Conservation (phyloP, 805 yeast species). For the Ogataea allantospora region DNA sequence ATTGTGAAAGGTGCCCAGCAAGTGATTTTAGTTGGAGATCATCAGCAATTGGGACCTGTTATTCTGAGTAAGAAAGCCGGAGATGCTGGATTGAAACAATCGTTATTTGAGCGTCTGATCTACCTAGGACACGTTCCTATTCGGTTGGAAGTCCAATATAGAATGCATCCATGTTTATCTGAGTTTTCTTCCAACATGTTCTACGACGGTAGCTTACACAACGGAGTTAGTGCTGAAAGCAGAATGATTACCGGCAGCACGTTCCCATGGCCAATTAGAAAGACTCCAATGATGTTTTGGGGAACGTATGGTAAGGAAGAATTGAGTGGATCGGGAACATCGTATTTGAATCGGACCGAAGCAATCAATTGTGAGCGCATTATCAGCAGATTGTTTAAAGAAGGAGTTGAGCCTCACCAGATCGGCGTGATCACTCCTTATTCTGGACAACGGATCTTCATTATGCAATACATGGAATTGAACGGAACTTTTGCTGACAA, state of each 20-base stretch:
- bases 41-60: slow-evolving; percentile 93
- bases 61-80: slow-evolving; percentile 77
- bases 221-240: slow-evolving; percentile 80
- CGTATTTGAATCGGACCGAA: slow-evolving; percentile 81
- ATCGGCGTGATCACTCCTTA: slow-evolving; percentile 94
- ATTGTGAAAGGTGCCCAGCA: slow-evolving; percentile 87
- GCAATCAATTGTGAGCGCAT: slow-evolving; percentile 85
- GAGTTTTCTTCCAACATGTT: slow-evolving; percentile 90
- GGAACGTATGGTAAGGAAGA: slow-evolving; percentile 87
- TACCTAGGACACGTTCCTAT: slow-evolving; percentile 81
- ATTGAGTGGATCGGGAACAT: slow-evolving; percentile 75
- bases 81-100: slow-evolving; percentile 82
- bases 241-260: slow-evolving; percentile 47
- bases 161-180: slow-evolving; percentile 88
- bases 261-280: slow-evolving; percentile 91
- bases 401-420: slow-evolving; percentile 75
- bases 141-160: slow-evolving; percentile 85
- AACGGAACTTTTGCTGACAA: slow-evolving; percentile 62
- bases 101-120: slow-evolving; percentile 83
- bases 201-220: slow-evolving; percentile 88
- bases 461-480: slow-evolving; percentile 73
- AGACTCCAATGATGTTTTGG: slow-evolving; percentile 96
- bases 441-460: slow-evolving; percentile 87
- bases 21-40: slow-evolving; percentile 87
- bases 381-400: slow-evolving; percentile 67